These are phyloP conservation scores for Thymus mandschuricus DNA, from an alignment of 257 asterid genomes.

Conservation along the genomic window DNA sequence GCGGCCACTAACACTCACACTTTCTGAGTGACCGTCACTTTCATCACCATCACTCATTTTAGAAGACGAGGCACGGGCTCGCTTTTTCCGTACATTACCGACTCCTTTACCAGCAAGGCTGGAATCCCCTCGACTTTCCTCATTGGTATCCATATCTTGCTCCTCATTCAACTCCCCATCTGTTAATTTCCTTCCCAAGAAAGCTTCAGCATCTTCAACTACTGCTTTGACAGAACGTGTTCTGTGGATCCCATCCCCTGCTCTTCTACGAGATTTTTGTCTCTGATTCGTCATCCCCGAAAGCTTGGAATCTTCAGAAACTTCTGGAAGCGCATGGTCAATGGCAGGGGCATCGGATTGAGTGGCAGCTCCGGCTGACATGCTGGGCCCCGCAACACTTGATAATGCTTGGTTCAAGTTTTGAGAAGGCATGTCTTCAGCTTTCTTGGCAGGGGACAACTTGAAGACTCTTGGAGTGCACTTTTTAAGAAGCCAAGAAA, in stretches of 20 bases:
- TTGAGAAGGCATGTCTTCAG: conserved; percentile 42
- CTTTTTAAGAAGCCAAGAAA: conserved; percentile 68
- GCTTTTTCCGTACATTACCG: conserved; percentile 49
- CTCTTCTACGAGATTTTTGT: conserved; percentile 44
- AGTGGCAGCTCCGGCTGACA: conserved; percentile 27
- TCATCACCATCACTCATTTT: conserved; percentile 37
- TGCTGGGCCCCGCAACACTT: conserved; percentile 42
- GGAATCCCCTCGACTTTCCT: conserved; percentile 55
- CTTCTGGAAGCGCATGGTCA: conserved; percentile 39
- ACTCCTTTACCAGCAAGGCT: conserved; percentile 47
- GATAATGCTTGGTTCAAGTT: conserved; percentile 55
- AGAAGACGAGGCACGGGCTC: conserved; percentile 60
- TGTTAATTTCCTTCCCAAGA: conserved; percentile 48
- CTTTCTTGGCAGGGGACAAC: conserved; percentile 48
- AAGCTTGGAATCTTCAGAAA: conserved; percentile 53
- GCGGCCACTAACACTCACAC: conserved; percentile 63
- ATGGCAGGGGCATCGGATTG: conserved; percentile 28
- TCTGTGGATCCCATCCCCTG: conserved; percentile 48
- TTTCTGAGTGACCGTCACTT: conserved; percentile 28
- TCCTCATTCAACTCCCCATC: conserved; percentile 31
- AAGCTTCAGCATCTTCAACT: conserved; percentile 71
- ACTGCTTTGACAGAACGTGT: conserved; percentile 60
- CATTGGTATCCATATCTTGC: conserved; percentile 41
- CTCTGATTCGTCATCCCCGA: conserved; percentile 46
- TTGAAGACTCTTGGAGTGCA: conserved; percentile 73